phyloP scores from a whole-genome alignment of 208 protist species.

The Crithidia thermophila region DNA sequence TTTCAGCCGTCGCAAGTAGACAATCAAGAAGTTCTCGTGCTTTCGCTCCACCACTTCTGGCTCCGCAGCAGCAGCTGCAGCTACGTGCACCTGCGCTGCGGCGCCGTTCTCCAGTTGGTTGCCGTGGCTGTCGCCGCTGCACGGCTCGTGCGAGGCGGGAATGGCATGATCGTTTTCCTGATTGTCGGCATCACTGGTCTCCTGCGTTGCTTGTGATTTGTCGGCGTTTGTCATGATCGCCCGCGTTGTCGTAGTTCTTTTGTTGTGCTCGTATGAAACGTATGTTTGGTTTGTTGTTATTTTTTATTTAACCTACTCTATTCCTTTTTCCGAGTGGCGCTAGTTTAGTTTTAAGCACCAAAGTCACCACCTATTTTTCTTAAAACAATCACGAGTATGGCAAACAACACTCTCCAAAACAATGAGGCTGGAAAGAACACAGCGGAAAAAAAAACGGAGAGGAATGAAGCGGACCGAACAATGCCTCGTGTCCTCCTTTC shows the following conservation, averaged over 20 bases:
- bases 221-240: not conserved
- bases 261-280: too few relatives aligned
- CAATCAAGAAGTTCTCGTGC: slow-evolving; percentile 11
- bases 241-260: too few relatives aligned
- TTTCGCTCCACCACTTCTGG: slow-evolving; percentile 29
- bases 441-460: too few relatives aligned
- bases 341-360: too few relatives aligned
- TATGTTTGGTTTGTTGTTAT: not conserved
- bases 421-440: too few relatives aligned
- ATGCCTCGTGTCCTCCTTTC: too few relatives aligned
- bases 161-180: not conserved
- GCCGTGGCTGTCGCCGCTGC: not conserved
- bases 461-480: too few relatives aligned
- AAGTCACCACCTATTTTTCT: too few relatives aligned
- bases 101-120: slow-evolving; percentile 1
- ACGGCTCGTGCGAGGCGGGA: not conserved
- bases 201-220: not conserved
- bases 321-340: too few relatives aligned
- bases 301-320: too few relatives aligned
- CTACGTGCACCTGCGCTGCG: not conserved
- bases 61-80: not conserved
- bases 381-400: too few relatives aligned
- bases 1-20: slow-evolving; percentile 51
- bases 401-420: too few relatives aligned
- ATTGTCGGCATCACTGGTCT: not conserved